phyloP scores from a whole-genome alignment of 805 yeast species.

The Cyberlindnera euphorbiae region DNA sequence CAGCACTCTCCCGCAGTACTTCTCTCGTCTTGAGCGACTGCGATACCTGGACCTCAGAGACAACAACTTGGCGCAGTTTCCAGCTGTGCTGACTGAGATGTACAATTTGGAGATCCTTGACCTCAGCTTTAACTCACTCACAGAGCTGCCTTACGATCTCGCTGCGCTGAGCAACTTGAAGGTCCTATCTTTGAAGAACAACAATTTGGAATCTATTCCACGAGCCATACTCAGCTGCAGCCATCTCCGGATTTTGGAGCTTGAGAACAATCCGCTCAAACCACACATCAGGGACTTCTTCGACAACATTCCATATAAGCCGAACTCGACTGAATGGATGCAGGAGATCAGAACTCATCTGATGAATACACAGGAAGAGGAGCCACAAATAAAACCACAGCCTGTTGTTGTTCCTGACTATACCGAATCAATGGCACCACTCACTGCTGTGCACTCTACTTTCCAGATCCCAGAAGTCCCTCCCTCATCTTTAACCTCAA shows the following conservation, averaged over 20 bases:
- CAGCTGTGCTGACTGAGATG: slow-evolving; percentile 37
- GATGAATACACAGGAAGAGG: slow-evolving; percentile 2
- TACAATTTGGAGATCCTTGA: slow-evolving; percentile 58
- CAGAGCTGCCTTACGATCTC: slow-evolving; percentile 42
- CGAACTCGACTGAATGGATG: slow-evolving; percentile 41
- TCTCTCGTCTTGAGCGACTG: slow-evolving; percentile 40
- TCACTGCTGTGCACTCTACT: slow-evolving; percentile 3
- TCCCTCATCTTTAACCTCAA: slow-evolving; percentile 3
- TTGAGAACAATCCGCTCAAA: slow-evolving; percentile 57
- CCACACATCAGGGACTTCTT: slow-evolving; percentile 41
- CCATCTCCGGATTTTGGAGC: slow-evolving; percentile 52
- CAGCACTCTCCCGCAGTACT: slow-evolving; percentile 41
- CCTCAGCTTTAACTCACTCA: slow-evolving; percentile 51
- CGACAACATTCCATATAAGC: slow-evolving; percentile 29
- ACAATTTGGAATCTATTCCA: slow-evolving; percentile 51
- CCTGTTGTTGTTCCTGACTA: slow-evolving; percentile 3
- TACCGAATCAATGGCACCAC: slow-evolving; percentile 2
- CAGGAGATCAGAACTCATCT: slow-evolving; percentile 16
- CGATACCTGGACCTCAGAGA: slow-evolving; percentile 62
- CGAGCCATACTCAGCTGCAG: slow-evolving; percentile 46
- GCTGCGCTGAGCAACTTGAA: slow-evolving; percentile 40
- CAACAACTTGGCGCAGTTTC: slow-evolving; percentile 52
- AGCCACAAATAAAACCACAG: not conserved
- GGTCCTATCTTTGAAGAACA: slow-evolving; percentile 58
- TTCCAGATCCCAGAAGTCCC: too few species aligned